Base-by-base conservation (phyloP, 2,329 filamentous ascomycete genomes). In the Venturia effusa region DNA sequence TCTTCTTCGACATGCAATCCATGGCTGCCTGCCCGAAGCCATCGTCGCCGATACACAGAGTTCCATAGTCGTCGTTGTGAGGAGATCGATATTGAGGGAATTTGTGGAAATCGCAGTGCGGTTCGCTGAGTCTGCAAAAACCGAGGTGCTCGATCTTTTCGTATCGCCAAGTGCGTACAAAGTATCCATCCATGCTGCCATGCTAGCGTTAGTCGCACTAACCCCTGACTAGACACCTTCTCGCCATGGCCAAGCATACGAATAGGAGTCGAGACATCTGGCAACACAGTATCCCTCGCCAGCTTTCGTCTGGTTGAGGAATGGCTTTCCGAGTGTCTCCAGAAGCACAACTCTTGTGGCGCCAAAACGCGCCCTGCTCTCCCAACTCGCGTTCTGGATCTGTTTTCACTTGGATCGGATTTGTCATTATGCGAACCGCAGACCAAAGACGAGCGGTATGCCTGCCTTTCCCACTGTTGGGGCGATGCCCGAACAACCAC, bases 391-490 rank as follows among this genome's bases (percentile, higher is more conserved):
- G 43, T 63, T 3, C 19, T 63, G 11, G 11, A 63, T 39, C 45
- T 63, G 10, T 2, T 40, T 3, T 39, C 45, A 51, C n/a, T 22
- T 54, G 39, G 34, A 48, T 13, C 34, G 15, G 45, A 63, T 34
- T 22, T 57, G 22, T 19, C 48, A 4, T 51, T 63, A 43, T 63
- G 45, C 45, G 61, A 63, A 32, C 27, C 41, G 15, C 61, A 57
- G 6, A 39, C 55, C 24, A 37, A 57, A 32, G 27, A 54, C 5
- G 45, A 6, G n/a, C 43, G 45, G 45, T 68, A 68, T 54, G 59
- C 59, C n/a, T 63, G 66, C 27, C 64, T 68, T 17, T 64, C 59
- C 34, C 66, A 68, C 43, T 64, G 65, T 24, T 68, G 67, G 67
- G 67, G 67, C 2, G n/a, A 43, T 11, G 27, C 39, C 6, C 51